Evolutionary conservation across 208 protist genomes (phyloP), one percentile per base, ranked within the genome.

Genomic region (Sergeia podlipaevii): DNA sequence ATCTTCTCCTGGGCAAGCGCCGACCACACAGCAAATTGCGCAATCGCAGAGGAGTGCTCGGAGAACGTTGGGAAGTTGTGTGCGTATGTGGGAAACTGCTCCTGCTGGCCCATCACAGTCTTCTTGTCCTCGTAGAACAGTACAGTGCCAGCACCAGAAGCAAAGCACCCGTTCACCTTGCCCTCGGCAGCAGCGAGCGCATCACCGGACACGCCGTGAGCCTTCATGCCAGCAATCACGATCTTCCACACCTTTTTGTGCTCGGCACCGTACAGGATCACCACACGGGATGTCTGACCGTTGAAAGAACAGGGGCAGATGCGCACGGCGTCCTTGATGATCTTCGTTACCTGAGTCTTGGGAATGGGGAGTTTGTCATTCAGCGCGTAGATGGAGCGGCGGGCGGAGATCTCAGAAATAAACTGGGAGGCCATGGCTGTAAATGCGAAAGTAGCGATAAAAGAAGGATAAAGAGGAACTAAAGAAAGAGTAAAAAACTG

Each of bases 201-300:
- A 29, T 77, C 70, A 21, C 34, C 61, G 1, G 15, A 18, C 21
- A 72, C 18, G 2, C 41, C 18, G 18, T 50, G n/a, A 56, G 43
- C 48, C 60, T 67, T 58, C 49, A 68, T 43, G 29, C 27, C 59
- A 11, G 60, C 66, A 57, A 77, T 70, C 52, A 72, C 57, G 32
- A 69, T 63, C 4, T 60, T 41, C 78, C 78, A 86, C 32, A 86
- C 56, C 52, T 78, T 80, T 34, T 69, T 29, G 70, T 81, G 74
- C 23, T 72, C 47, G 18, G 18, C 63, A 24, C 78, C 78, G 58
- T 74, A 82, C 21, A 86, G 60, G 50, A 86, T 76, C 17, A 80
- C 50, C 5, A 57, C 43, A n/a, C 74, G 74, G 18, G 70, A 70
- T 27, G 64, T 74, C 64, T 86, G 72, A 36, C 67, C 61, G 50